phyloP scores from a whole-genome alignment of 106 monocot genomes.

The Amphibolis antarctica region DNA sequence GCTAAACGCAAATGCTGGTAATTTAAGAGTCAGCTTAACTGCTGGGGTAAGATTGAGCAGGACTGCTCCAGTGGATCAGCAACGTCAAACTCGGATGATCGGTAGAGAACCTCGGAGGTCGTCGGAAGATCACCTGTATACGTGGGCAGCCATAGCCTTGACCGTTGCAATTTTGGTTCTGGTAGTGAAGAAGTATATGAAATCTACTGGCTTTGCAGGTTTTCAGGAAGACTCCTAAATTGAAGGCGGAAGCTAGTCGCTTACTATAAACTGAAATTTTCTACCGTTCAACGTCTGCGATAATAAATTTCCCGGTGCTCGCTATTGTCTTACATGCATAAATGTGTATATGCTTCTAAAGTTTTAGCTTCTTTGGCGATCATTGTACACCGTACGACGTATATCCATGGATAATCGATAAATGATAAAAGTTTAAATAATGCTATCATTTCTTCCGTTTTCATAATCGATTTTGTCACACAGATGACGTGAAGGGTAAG shows the following conservation, averaged over 20 bases:
- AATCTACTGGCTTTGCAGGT: slow-evolving; percentile 31
- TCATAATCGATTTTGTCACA: too few relatives aligned
- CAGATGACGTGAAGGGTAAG: too few relatives aligned
- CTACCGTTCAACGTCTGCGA: background rate
- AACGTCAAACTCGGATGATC: slow-evolving; percentile 3
- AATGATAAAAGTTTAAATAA: too few relatives aligned
- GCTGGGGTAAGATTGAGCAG: slow-evolving; percentile 35
- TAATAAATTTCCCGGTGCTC: too few relatives aligned
- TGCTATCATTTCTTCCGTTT: too few relatives aligned
- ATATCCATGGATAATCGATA: too few relatives aligned
- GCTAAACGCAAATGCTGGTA: slow-evolving; percentile 44
- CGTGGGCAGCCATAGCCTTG: slow-evolving; percentile 54
- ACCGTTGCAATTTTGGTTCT: slow-evolving; percentile 54
- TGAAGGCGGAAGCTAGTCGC: background rate
- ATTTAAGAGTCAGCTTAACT: slow-evolving; percentile 31
- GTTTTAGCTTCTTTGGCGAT: too few relatives aligned
- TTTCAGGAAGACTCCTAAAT: slow-evolving; percentile 21
- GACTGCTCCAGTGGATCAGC: background rate
- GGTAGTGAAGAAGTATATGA: slow-evolving; percentile 65
- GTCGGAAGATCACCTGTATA: slow-evolving; percentile 42
- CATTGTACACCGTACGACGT: too few relatives aligned
- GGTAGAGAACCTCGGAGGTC: slow-evolving; percentile 17
- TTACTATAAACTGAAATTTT: background rate
- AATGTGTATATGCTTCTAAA: too few relatives aligned
- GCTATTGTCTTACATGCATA: too few relatives aligned